Conservation (phyloP, 371 early-diverging fungal species). For the Furculomyces boomerangus region DNA sequence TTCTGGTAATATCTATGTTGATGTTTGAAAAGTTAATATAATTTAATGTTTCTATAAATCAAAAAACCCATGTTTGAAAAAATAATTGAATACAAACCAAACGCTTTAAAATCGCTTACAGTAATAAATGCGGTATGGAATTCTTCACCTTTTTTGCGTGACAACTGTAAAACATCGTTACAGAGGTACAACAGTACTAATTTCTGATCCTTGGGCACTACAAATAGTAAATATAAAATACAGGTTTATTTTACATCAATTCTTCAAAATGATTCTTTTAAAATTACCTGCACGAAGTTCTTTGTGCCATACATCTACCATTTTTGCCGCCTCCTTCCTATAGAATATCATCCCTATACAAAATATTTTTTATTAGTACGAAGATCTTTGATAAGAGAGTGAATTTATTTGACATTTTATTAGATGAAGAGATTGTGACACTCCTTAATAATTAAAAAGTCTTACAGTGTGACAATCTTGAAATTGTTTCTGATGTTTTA, state of each 20-base stretch:
- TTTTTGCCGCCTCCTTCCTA: slow-evolving; percentile 2
- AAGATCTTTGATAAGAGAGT: neutral
- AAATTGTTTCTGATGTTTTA: slow-evolving; percentile 2
- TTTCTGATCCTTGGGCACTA: neutral
- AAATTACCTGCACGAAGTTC: neutral
- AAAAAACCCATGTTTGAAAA: neutral
- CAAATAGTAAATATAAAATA: neutral
- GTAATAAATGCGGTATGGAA: slow-evolving; percentile 1
- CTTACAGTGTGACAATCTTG: slow-evolving; percentile 6
- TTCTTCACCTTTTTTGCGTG: slow-evolving; percentile 3
- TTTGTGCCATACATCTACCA: slow-evolving; percentile 2
- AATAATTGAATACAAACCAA: neutral
- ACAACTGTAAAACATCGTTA: slow-evolving; percentile 4
- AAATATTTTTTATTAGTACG: neutral
- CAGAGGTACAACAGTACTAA: slow-evolving; percentile 3
- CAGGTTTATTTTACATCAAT: neutral
- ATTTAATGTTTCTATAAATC: neutral
- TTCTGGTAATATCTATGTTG: neutral
- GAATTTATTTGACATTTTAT: neutral
- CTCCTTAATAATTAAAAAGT: neutral
- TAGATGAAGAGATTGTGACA: neutral
- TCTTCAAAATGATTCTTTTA: neutral
- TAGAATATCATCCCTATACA: slow-evolving; percentile 6
- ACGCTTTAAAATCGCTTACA: neutral
- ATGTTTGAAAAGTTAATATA: neutral